Conservation (phyloP, 495 filamentous ascomycete genomes). For the Thermochaetoides thermophila region DNA sequence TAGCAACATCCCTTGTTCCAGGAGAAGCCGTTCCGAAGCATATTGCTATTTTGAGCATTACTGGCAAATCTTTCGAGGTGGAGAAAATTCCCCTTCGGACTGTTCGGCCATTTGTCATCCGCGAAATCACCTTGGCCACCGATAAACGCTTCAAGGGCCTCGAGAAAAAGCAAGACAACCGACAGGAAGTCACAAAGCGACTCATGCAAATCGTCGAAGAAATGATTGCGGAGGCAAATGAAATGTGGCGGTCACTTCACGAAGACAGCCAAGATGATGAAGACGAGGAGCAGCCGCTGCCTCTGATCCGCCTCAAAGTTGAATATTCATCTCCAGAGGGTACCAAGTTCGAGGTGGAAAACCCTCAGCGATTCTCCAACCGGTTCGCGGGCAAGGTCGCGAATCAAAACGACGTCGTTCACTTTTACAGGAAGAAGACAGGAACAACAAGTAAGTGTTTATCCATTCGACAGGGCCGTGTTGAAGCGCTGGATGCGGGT, state of each 20-base stretch:
- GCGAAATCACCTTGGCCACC: conserved; percentile 62
- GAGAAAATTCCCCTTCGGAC: conserved; percentile 74
- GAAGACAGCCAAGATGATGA: conserved; percentile 33
- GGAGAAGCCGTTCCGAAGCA: conserved; percentile 90
- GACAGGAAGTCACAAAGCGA: conserved; percentile 59
- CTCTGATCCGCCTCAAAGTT: conserved; percentile 76
- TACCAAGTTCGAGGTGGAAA: conserved; percentile 78
- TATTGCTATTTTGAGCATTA: conserved; percentile 71
- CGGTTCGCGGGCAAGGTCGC: conserved; percentile 81
- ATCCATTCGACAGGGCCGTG: too few relatives aligned
- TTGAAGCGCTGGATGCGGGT: too few relatives aligned
- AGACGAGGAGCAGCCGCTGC: conserved; percentile 57
- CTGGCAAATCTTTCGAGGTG: conserved; percentile 65
- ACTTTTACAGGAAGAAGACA: conserved; percentile 80
- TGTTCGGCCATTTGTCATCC: conserved; percentile 80
- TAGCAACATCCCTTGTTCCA: conserved; percentile 80
- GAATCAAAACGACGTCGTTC: conserved; percentile 85
- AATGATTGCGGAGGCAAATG: conserved; percentile 72
- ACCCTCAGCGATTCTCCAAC: conserved; percentile 93
- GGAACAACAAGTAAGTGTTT: conserved; percentile 23
- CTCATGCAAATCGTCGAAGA: conserved; percentile 66
- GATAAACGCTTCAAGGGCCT: conserved; percentile 65
- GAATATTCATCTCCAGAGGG: conserved; percentile 83
- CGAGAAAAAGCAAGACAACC: conserved; percentile 67
- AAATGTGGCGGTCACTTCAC: conserved; percentile 64